Evolutionary conservation across 2,329 filamentous ascomycete genomes (phyloP), one percentile per base, ranked within the genome.

Genomic region (Aspergillus pseudoterreus): DNA sequence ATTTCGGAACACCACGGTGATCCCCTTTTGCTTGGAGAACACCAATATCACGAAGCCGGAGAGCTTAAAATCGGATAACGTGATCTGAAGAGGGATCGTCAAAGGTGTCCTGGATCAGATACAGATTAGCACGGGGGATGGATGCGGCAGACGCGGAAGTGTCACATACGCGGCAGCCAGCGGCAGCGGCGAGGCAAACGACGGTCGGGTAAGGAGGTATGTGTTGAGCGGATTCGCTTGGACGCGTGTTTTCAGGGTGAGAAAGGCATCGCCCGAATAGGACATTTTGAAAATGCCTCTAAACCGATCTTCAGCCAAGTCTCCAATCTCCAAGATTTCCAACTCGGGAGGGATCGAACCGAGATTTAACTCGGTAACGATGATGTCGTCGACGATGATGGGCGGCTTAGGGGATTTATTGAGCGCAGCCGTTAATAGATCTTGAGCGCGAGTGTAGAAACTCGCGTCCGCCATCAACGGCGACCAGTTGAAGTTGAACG

Each of bases 401-500:
- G 94, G 94, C 51, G 94, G 94, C 68, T 97, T 97, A 36, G 92
- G 92, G 49, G 90, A 94, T 76, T 97, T 97, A 81, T 99, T 99
- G 66, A 99, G 81, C 33, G 94, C 94, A 52, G 89, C 87, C 22
- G 94, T 99, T 64, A 99, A 82, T 72, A 97, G 88, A 71, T 97
- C 92, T 71, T 92, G 88, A 47, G 94, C 92, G 63, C 91, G 87
- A 70, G 88, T 84, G 75, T 92, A 92, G 74, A 94, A 94, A 63
- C 85, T 83, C 66, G 90, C 92, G 77, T 97, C 94, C 68, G 92
- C 92, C 76, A 95, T 94, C 60, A 99, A 82, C 69, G 94, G 94
- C 82, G 91, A 96, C 94, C 94, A 99, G 90, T 97, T 97, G 88
- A 99, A 99, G 81, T 97, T 97, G 88, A 99, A 99, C 63, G 94